Base-by-base conservation (phyloP, 1,284 basidiomycete genomes). In the Apiotrichum sp. region DNA sequence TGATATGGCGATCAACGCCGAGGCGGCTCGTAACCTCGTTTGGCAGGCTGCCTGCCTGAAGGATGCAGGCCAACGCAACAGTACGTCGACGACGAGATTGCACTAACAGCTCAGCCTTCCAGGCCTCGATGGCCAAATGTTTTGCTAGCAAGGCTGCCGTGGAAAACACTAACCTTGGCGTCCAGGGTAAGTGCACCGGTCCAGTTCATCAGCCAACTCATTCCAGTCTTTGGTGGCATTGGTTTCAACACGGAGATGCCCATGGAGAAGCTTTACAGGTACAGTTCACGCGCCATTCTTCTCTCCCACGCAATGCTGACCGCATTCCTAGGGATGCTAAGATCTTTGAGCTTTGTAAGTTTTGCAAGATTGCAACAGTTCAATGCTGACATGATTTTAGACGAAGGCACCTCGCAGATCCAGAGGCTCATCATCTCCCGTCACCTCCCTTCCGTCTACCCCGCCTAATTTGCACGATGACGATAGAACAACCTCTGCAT, bases 171-270 rank as follows among this genome's bases (percentile, higher is more conserved):
- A 78, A 80, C 60, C 65, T 76, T 29, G 80, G 79, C 3, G 79
- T 82, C 6, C 76, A 79, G 65, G 65, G 68, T 71, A 38, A 50
- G 64, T 22, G 16, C 6, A 22, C 6, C 2, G 6, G 29, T 7
- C 6, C 3, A 13, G 11, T n/a, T 29, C 13, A 35, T 44, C 57
- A 63, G 14, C 60, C 49, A 10, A 2, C 29, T 29, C 29, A 29
- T 29, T 29, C 6, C 38, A 72, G 70, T 74, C 7, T 76, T 67
- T 42, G 76, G 76, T 8, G 79, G 80, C n/a, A 72, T 78, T 0
- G 80, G 80, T 4, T 81, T 78, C 74, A 81, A 80, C 70, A 77
- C 78, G 4, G 80, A 82, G 62, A 77, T 77, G 62, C 78, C 80
- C 1, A 80, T 81, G 57, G 80, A 81, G 65, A 82, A 82, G 72